Percentiles rank a stretch among this genome's conserved stretches.
Evolutionary conservation across 2,329 filamentous ascomycete species (phyloP).

Genomic region (Penicillium sumatraense): DNA sequence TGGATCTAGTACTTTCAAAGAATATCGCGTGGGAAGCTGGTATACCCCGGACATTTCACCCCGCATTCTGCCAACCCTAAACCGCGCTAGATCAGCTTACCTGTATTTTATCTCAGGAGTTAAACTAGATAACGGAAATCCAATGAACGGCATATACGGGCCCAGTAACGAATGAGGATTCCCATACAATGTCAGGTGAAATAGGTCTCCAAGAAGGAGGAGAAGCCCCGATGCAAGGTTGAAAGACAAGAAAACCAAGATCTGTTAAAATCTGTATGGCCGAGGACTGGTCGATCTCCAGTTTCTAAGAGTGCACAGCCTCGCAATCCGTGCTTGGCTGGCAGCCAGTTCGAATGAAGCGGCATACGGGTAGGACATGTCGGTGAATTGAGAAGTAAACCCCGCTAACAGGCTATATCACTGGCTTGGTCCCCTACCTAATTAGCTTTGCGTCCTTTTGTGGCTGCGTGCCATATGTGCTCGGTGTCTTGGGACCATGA

Average conservation of each 20-base stretch:
- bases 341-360: slow-evolving; percentile 7
- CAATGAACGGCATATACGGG: slow-evolving; percentile 7
- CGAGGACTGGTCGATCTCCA: slow-evolving; percentile 5
- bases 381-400: slow-evolving; percentile 5
- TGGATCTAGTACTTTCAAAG: slow-evolving; percentile 4
- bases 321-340: slow-evolving; percentile 8
- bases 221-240: slow-evolving; percentile 3
- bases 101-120: slow-evolving; percentile 5
- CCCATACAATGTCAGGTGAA: slow-evolving; percentile 4
- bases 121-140: slow-evolving; percentile 7
- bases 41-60: slow-evolving; percentile 7
- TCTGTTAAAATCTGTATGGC: slow-evolving; percentile 3
- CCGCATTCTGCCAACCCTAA: slow-evolving; percentile 5
- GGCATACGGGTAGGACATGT: slow-evolving; percentile 6
- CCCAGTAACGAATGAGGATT: slow-evolving; percentile 1
- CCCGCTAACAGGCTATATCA: slow-evolving; percentile 7
- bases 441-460: slow-evolving; percentile 9
- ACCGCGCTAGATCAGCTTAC: slow-evolving; percentile 1
- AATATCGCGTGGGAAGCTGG: slow-evolving; percentile 6
- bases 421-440: slow-evolving; percentile 6
- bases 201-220: slow-evolving; percentile 8
- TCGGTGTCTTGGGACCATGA: slow-evolving; percentile 4
- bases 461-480: slow-evolving; percentile 9
- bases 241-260: slow-evolving; percentile 9
- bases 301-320: slow-evolving; percentile 8